Evolutionary conservation across 352 stramenopile species (phyloP), one percentile per base, ranked within the genome.

Genomic region (Chrysophaeum taylorii): DNA sequence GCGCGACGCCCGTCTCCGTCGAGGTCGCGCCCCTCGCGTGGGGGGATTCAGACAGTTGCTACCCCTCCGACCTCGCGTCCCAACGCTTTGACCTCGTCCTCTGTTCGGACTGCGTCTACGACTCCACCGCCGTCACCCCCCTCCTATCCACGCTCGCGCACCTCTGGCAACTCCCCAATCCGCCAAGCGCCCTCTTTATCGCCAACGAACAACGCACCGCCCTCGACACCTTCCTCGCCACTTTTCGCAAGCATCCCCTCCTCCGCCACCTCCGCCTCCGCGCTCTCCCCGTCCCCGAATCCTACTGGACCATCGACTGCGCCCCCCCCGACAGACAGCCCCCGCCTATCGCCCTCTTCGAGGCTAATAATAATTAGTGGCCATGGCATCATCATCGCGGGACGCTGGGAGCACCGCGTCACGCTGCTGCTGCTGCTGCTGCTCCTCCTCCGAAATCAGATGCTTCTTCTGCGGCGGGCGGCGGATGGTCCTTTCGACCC

Each of bases 171-270:
- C 33, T 7, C 7, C 27, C 52, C 5, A 9, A 35, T 27, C n/a
- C n/a, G 15, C 57, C 33, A 9, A 43, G 2, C 33, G 2, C 9
- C 9, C 31, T 66, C n/a, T 4, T 66, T 23, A 18, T 66, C 9
- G 57, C 57, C 9, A 66, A 66, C 57, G 57, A 66, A 36, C 57
- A n/a, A 5, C 57, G 57, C 33, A 66, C 57, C 9, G 27, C 57
- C 33, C 57, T 66, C 33, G 57, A 66, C 2, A 7, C 31, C 2
- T 23, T 66, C 1, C 5, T 66, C 12, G 7, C 12, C 5, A 18
- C 33, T 5, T 18, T 66, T 12, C 2, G 4, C 1, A 27, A 7
- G 15, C 16, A 29, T 7, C 27, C 4, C 52, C 7, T 2, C 27
- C 4, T 9, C 7, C 52, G 27, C 27, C 25, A 31, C 27, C 21